phyloP scores from a whole-genome alignment of 1,284 basidiomycete species.

The Tremellales sp. region DNA sequence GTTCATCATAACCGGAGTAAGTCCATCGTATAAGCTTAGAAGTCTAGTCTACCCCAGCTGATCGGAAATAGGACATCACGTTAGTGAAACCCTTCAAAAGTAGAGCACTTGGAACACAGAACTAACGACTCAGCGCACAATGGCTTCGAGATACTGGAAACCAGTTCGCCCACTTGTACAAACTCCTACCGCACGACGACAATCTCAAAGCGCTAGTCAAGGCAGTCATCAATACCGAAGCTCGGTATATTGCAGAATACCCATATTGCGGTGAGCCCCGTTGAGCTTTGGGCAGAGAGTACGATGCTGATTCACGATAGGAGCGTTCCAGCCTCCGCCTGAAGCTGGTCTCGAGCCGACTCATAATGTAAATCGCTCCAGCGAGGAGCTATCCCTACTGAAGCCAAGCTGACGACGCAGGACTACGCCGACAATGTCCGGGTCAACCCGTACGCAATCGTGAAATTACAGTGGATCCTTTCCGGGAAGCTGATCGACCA shows the following conservation, averaged over 20 bases:
- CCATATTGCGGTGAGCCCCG: conserved; percentile 57
- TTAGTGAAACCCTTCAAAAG: neutral
- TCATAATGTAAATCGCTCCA: no score
- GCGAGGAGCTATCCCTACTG: no score
- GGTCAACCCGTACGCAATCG: neutral
- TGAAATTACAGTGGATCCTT: neutral
- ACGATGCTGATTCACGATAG: neutral
- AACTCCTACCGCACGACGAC: conserved; percentile 57
- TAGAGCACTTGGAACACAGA: no score
- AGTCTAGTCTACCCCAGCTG: neutral
- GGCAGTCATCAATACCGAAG: conserved; percentile 26
- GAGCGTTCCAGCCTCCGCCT: conserved; percentile 71
- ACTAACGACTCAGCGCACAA: neutral
- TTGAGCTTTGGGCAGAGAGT: neutral
- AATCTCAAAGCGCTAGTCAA: conserved; percentile 3
- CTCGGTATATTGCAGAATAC: conserved; percentile 64
- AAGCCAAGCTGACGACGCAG: no score
- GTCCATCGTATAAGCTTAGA: no score
- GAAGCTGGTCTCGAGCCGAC: neutral
- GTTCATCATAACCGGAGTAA: conserved; percentile 68
- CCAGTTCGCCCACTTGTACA: conserved; percentile 64
- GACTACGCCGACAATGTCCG: neutral
- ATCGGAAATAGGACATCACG: neutral
- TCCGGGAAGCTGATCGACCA: neutral
- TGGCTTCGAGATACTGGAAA: conserved; percentile 3